These are phyloP conservation scores for Ustilago lituana DNA, from an alignment of 1,284 basidiomycete species.

Conservation along the genomic window DNA sequence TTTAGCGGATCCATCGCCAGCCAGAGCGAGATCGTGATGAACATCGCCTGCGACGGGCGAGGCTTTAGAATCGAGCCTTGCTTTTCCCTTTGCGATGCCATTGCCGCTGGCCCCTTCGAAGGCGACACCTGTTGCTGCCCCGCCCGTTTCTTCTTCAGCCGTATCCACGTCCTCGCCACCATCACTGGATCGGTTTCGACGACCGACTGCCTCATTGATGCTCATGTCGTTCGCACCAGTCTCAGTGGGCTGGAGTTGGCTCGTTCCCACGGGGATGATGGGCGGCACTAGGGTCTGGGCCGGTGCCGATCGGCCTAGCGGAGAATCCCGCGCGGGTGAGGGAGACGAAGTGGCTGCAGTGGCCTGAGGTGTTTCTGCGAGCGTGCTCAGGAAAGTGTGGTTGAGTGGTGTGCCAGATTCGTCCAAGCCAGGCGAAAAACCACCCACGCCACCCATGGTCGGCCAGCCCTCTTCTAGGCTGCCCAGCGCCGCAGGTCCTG, in stretches of 20 bases:
- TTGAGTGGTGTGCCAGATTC: slow-evolving; percentile 70
- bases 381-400: slow-evolving; percentile 70
- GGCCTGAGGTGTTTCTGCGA: slow-evolving; percentile 66
- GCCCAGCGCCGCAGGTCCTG: slow-evolving; percentile 10
- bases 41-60: slow-evolving; percentile 10
- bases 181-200: slow-evolving; percentile 31
- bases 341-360: neutral
- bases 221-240: neutral
- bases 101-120: neutral
- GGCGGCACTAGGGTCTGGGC: slow-evolving; percentile 44
- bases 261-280: slow-evolving; percentile 9
- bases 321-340: slow-evolving; percentile 38
- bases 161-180: slow-evolving; percentile 44
- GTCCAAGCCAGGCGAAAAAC: slow-evolving; percentile 47
- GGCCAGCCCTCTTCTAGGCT: slow-evolving; percentile 32
- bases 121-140: neutral
- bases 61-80: slow-evolving; percentile 10
- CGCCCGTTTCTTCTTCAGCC: slow-evolving; percentile 33
- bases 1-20: slow-evolving; percentile 15
- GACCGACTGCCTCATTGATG: neutral
- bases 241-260: slow-evolving; percentile 10
- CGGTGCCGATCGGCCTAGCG: slow-evolving; percentile 51
- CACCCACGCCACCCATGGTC: slow-evolving; percentile 13
- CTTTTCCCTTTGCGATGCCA: slow-evolving; percentile 27
- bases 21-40: neutral